Conservation (phyloP, 78 protist species). For the Speleostelium caveatum region DNA sequence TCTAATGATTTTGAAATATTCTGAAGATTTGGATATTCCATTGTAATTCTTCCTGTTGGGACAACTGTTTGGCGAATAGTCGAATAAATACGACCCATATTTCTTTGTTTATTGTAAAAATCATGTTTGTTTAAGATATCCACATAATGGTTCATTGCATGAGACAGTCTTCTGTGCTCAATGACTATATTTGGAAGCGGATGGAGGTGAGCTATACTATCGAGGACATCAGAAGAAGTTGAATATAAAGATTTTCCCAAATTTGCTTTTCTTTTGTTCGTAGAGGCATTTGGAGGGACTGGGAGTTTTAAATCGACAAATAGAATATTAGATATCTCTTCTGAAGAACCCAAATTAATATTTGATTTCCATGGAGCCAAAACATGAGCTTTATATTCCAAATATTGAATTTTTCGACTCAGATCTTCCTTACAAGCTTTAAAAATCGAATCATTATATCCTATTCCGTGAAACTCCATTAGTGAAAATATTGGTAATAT, state of each 20-base stretch:
- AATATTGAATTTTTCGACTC: slow-evolving; percentile 15
- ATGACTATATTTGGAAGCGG: slow-evolving; percentile 42
- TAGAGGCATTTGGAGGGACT: neutral
- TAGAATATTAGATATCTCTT: slow-evolving; percentile 22
- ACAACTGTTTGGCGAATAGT: slow-evolving; percentile 76
- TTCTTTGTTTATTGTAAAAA: neutral
- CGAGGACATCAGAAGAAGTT: slow-evolving; percentile 19
- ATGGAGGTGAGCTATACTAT: slow-evolving; percentile 29
- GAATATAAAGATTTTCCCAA: neutral
- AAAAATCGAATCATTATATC: slow-evolving; percentile 30
- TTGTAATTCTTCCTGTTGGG: slow-evolving; percentile 76
- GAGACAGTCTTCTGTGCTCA: slow-evolving; percentile 47
- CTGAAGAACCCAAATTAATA: neutral
- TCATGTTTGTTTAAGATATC: slow-evolving; percentile 26
- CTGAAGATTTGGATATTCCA: slow-evolving; percentile 74
- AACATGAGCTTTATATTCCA: slow-evolving; percentile 14
- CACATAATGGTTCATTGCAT: slow-evolving; percentile 57
- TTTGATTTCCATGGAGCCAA: slow-evolving; percentile 16
- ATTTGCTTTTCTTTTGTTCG: neutral
- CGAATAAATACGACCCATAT: slow-evolving; percentile 56
- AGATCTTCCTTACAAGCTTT: slow-evolving; percentile 7
- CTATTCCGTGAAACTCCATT: slow-evolving; percentile 79
- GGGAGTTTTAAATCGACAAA: slow-evolving; percentile 17
- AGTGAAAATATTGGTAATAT: slow-evolving; percentile 56
- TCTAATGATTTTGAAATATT: slow-evolving; percentile 52